Conservation (phyloP, 2,329 filamentous ascomycete genomes). For the Zarea fungicola region DNA sequence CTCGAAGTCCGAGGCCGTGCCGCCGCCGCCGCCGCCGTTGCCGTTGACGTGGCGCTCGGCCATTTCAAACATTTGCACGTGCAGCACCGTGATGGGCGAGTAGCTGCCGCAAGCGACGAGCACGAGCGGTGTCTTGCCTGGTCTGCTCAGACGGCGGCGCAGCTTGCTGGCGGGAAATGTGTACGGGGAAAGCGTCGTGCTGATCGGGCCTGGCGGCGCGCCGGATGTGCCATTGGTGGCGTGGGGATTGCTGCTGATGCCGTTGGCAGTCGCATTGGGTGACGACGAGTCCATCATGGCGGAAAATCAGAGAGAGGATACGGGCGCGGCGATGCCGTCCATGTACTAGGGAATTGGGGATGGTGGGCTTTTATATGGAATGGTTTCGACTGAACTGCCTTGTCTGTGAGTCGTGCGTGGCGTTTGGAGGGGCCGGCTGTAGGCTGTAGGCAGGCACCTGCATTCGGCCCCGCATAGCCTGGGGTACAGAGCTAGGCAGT, state of each 20-base stretch:
- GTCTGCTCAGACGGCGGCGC: conserved; percentile 49
- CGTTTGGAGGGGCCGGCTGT: not conserved
- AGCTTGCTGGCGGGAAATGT: conserved; percentile 54
- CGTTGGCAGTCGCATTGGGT: not conserved
- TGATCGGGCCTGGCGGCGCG: not conserved
- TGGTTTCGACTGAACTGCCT: no score
- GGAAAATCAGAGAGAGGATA: not conserved
- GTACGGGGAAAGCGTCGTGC: conserved; percentile 35
- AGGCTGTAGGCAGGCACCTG: conserved; percentile 1
- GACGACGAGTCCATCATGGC: conserved; percentile 3
- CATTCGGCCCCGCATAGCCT: conserved; percentile 4
- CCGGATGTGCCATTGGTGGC: conserved; percentile 2
- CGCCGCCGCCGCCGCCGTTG: not conserved
- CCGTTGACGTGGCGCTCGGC: conserved; percentile 56
- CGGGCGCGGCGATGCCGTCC: conserved; percentile 10
- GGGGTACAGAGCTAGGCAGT: conserved; percentile 7
- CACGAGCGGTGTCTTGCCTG: conserved; percentile 56
- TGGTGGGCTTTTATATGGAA: conserved; percentile 3
- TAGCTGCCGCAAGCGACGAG: conserved; percentile 64
- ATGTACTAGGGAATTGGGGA: not conserved
- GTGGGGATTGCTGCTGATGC: not conserved
- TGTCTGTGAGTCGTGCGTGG: not conserved
- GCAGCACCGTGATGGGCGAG: conserved; percentile 68
- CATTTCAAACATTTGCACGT: conserved; percentile 81
- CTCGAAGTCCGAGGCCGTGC: conserved; percentile 54